phyloP scores from a whole-genome alignment of 306 rosid species.

The Begonia loranthoides region DNA sequence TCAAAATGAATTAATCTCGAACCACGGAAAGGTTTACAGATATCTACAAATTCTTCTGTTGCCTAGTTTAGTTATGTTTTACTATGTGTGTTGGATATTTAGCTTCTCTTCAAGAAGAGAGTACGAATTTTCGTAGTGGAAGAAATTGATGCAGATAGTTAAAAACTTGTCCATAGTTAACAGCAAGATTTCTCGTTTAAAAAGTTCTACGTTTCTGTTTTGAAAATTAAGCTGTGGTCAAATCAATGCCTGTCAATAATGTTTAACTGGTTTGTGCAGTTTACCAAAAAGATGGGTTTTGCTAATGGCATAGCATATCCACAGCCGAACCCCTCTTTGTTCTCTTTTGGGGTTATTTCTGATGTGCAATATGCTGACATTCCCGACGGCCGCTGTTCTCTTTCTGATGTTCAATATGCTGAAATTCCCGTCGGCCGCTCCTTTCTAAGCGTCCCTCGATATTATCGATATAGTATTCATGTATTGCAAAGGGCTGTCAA shows the following conservation, averaged over 20 bases:
- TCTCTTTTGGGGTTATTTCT: slow-evolving; percentile 76
- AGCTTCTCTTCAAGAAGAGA: no score
- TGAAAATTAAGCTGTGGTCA: no score
- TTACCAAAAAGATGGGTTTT: slow-evolving; percentile 38
- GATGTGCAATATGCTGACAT: slow-evolving; percentile 88
- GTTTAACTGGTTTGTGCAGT: slow-evolving; percentile 26
- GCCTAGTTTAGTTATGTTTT: not conserved
- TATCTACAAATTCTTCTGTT: no score
- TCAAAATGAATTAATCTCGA: no score
- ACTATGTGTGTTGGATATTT: not conserved
- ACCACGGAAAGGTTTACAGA: no score
- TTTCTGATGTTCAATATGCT: slow-evolving; percentile 78
- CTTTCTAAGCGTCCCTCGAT: slow-evolving; percentile 74
- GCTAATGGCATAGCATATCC: slow-evolving; percentile 14
- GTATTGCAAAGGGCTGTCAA: slow-evolving; percentile 66
- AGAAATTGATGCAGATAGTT: no score
- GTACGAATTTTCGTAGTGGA: no score
- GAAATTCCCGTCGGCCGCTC: slow-evolving; percentile 82
- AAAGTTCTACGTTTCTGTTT: no score
- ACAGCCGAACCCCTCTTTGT: slow-evolving; percentile 42
- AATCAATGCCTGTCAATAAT: no score
- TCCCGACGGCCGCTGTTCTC: slow-evolving; percentile 71
- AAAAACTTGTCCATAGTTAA: no score
- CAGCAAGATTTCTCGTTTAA: no score
- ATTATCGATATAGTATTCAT: slow-evolving; percentile 66